Base-by-base conservation (phyloP, 768 basidiomycete species). In the Suillus cothurnatus region DNA sequence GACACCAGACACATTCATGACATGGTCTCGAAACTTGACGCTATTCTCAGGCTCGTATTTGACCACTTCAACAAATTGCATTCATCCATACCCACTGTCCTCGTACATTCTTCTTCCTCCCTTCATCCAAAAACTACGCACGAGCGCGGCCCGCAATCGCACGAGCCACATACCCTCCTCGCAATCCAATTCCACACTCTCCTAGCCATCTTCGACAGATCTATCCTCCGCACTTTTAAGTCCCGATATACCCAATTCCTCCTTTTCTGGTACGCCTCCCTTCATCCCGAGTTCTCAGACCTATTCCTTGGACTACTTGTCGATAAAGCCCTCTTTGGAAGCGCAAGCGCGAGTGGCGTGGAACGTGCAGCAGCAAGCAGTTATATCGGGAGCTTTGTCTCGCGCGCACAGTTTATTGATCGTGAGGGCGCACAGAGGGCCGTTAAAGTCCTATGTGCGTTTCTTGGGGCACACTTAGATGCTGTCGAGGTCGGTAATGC, bases 161-260 rank as follows among this genome's bases (percentile, higher is more conserved):
- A 39, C 39, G 38, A 59, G 58, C 58, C 58, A 28, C 81, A 80
- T 55, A 73, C 77, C 5, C 71, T 80, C 38, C 84, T 81, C 31
- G 83, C 83, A 7, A 74, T 85, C 1, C 93, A 93, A 69, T 99
- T 99, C 75, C 85, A 92, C 70, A 86, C 91, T 34, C 89, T 99
- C 23, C 87, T 99, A 60, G 88, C 91, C 68, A 94, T 98, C 68
- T 99, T 99, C 72, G 94, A 97, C 75, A 88, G 94, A 47, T 90
- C 90, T 43, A 95, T 99, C 73, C 86, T 99, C 58, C 92, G 90
- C 45, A 99, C 97, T 2, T 97, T 97, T 81, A 95, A 96, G 72
- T 97, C 95, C 0, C 92, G 96, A 45, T 97, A 99, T 76, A 95
- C 95, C 17, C 97, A 99, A 71, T 99, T 99, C 79, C 86, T 99